Base-by-base conservation (phyloP, 129 eudicot species). In the Arctium minus region DNA sequence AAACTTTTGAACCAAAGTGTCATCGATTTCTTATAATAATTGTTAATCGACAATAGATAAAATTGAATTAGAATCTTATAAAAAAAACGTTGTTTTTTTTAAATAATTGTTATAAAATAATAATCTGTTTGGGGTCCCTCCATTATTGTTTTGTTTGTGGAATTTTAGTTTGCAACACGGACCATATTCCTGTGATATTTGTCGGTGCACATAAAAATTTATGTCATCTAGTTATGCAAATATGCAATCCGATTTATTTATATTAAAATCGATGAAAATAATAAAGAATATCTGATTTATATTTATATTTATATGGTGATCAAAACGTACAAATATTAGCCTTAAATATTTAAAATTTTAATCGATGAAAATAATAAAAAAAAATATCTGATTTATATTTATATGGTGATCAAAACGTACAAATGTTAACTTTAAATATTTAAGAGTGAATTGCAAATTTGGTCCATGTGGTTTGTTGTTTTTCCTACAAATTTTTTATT, bases 131-230 rank as follows among this genome's bases (percentile, higher is more conserved):
- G 17, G 76, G 44, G 42, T 15, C 53, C 32, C 76, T 72, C 76
- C 15, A 72, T 72, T 72, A 39, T 72, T 72, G 13, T 72, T 33
- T 70, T 32, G 18, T 70, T 72, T 72, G 75, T 72, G 48, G 75
- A 35, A 35, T 36, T 36, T 15, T 72, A 8, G 27, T 72, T 72
- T 17, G 53, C 53, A 40, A 60, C 76, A 72, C 76, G 76, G 76
- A 72, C 60, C 73, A 64, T 78, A 48, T 78, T 35, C 29, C 15
- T 53, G 73, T 36, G 36, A 38, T n/a, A 56, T 17, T 56, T 29
- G 68, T 60, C 68, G 68, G 68, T 60, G 68, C n/a, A 13, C 4
- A 18, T n/a, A 60, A 3, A n/a, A 60, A 60, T 60, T 18, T n/a
- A n/a, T n/a, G 0, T 5, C 5, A 5, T n/a, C n/a, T 6, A 1